A percentile compares a stretch with the other conserved stretches of the same genome.
Conservation (phyloP, 1,284 basidiomycete genomes). For the Exobasidium rhododendri region DNA sequence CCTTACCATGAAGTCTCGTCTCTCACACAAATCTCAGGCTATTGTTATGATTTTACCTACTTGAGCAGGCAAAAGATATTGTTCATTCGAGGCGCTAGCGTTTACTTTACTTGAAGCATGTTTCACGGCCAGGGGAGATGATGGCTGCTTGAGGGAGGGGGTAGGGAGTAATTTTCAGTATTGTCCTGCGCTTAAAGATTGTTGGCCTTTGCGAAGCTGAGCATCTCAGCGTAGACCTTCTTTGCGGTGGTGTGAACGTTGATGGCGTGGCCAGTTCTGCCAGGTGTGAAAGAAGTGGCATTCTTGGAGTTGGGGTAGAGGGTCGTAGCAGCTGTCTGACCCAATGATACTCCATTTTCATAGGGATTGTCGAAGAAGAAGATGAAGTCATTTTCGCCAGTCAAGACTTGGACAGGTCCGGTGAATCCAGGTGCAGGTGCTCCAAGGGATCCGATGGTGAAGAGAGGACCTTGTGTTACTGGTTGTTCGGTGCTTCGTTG, state of each 20-base stretch:
- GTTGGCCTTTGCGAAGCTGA: constrained; percentile 9
- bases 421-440: constrained; percentile 16
- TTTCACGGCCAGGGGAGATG: too few species aligned
- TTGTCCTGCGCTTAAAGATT: constrained; percentile 1
- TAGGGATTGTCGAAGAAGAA: constrained; percentile 9
- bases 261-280: constrained; percentile 48
- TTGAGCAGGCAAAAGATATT: too few species aligned
- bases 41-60: too few species aligned
- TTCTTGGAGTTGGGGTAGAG: constrained; percentile 34
- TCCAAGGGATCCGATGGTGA: constrained; percentile 17
- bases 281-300: constrained; percentile 38
- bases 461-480: constrained; percentile 22
- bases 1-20: neutral
- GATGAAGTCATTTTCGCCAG: constrained; percentile 21
- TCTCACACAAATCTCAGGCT: too few species aligned
- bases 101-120: too few species aligned
- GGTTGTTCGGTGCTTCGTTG: constrained; percentile 16
- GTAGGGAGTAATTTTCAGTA: too few species aligned
- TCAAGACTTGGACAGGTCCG: constrained; percentile 20
- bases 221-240: constrained; percentile 9
- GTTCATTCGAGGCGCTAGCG: too few species aligned
- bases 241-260: constrained; percentile 34
- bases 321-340: constrained; percentile 28
- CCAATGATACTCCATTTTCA: constrained; percentile 8
- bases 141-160: too few species aligned